Conservation (phyloP, 148 eudicot genomes). For the Vaccinium corymbosum region DNA sequence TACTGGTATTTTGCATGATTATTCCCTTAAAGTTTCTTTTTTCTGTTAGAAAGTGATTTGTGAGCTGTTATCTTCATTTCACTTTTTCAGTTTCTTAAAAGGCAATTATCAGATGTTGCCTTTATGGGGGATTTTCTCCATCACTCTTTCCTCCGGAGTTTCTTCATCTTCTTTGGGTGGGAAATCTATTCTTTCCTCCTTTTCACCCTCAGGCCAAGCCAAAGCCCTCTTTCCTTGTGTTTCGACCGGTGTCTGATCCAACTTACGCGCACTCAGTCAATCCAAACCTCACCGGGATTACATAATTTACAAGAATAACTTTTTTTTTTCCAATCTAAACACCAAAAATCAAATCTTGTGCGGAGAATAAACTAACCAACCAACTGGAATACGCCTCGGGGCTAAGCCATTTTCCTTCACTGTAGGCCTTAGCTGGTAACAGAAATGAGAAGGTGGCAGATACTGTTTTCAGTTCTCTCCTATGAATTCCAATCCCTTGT, state of each 20-base stretch:
- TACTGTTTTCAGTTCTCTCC: slow-evolving; percentile 24
- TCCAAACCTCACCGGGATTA: no score
- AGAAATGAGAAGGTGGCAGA: neutral
- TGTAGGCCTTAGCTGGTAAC: slow-evolving; percentile 4
- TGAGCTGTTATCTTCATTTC: slow-evolving; percentile 21
- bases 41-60: slow-evolving; percentile 15
- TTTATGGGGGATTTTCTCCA: slow-evolving; percentile 10
- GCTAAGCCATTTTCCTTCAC: neutral
- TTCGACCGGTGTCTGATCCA: no score
- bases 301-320: no score
- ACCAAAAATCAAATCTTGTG: no score
- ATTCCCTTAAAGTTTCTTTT: neutral
- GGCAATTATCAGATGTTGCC: slow-evolving; percentile 7
- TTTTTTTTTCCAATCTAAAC: no score
- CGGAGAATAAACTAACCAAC: no score
- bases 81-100: slow-evolving; percentile 34
- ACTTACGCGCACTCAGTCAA: no score
- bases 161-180: slow-evolving; percentile 18
- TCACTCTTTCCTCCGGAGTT: slow-evolving; percentile 11
- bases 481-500: slow-evolving; percentile 25
- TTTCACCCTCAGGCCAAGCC: slow-evolving; percentile 1
- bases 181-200: slow-evolving; percentile 19
- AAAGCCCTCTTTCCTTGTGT: neutral
- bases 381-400: no score
- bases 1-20: neutral